Evolutionary conservation across 768 basidiomycete species (phyloP).

Genomic region (Naganishia vishniacii): DNA sequence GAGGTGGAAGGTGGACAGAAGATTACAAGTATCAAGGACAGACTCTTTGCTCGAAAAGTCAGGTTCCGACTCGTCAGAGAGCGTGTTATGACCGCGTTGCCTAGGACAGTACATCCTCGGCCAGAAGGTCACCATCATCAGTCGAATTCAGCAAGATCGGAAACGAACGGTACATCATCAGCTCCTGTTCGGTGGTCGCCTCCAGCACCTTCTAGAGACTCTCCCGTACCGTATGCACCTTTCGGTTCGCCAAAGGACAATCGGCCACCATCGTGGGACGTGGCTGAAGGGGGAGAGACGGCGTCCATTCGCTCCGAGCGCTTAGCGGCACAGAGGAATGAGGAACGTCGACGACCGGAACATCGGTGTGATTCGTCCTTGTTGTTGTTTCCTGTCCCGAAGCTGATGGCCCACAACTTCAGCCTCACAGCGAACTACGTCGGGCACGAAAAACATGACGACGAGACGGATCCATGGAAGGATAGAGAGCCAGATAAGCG

Average conservation of each 20-base stretch:
- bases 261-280: constrained; percentile 7
- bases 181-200: no score
- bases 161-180: no score
- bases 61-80: not conserved
- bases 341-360: not conserved
- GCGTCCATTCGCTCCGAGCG: not conserved
- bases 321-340: not conserved
- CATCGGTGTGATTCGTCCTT: not conserved
- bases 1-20: not conserved
- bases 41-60: not conserved
- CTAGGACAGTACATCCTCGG: not conserved
- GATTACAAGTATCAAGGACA: not conserved
- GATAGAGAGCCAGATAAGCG: not conserved
- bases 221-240: not conserved
- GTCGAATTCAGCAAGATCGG: no score
- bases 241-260: not conserved
- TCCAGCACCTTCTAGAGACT: not conserved
- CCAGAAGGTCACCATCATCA: not conserved
- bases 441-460: not conserved
- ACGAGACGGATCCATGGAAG: not conserved
- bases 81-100: not conserved
- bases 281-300: no score
- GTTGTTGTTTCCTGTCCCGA: not conserved
- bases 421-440: not conserved
- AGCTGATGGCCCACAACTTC: not conserved